Evolutionary conservation across 2,329 filamentous ascomycete species (phyloP).

Genomic region (Trichoderma pleuroti): DNA sequence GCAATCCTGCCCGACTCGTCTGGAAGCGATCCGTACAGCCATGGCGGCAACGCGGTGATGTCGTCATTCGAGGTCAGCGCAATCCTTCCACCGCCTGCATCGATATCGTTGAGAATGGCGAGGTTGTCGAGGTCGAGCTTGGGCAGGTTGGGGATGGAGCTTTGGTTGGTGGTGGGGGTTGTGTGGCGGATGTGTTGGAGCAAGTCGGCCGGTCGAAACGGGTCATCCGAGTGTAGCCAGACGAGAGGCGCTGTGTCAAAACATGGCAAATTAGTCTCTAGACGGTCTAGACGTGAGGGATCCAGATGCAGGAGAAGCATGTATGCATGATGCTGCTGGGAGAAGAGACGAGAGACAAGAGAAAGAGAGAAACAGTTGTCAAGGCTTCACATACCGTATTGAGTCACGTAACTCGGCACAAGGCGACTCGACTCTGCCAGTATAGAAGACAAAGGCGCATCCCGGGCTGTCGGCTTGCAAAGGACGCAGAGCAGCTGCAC

Average conservation of each 20-base stretch:
- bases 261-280: neutral
- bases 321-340: neutral
- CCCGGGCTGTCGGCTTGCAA: neutral
- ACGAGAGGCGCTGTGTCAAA: neutral
- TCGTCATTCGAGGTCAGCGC: constrained; percentile 1
- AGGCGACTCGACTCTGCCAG: neutral
- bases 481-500: neutral
- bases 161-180: neutral
- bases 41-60: neutral
- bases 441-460: neutral
- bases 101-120: neutral
- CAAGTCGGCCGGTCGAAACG: constrained; percentile 3
- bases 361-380: neutral
- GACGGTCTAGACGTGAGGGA: neutral
- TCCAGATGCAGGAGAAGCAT: neutral
- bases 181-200: constrained; percentile 7
- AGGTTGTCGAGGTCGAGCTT: constrained; percentile 3
- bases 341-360: neutral
- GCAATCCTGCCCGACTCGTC: neutral
- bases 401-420: neutral
- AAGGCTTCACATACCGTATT: neutral
- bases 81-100: neutral
- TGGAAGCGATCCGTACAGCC: neutral
- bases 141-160: neutral
- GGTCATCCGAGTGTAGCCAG: constrained; percentile 5